Evolutionary conservation across 176 grass and related monocot species (phyloP).

Genomic region (Zoysia japonica): DNA sequence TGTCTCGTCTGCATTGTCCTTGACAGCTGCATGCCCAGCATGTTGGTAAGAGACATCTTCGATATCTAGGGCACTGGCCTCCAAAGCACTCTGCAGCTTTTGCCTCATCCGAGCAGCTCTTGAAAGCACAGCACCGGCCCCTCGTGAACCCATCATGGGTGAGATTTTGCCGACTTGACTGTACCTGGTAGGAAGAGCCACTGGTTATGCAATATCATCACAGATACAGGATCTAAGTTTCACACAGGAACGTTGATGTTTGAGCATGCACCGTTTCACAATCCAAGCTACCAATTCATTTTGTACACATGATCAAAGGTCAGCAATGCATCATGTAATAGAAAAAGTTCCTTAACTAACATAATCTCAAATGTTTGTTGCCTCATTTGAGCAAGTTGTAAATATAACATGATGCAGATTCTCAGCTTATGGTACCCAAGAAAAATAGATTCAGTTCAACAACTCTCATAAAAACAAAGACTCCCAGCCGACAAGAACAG

Average conservation of each 20-base stretch:
- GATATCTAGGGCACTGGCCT: conserved; percentile 80
- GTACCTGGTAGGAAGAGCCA: neutral
- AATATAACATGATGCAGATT: neutral
- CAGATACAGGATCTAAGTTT: conserved; percentile 8
- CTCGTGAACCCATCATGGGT: conserved; percentile 68
- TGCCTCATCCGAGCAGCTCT: conserved; percentile 89
- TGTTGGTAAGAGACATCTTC: conserved; percentile 96
- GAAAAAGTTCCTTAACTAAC: neutral
- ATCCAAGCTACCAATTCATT: neutral
- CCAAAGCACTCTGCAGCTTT: conserved; percentile 78
- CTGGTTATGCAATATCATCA: conserved; percentile 30
- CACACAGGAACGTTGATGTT: neutral
- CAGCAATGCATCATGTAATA: neutral
- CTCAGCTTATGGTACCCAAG: neutral
- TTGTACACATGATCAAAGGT: neutral
- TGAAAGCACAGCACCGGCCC: conserved; percentile 53
- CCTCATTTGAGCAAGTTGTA: neutral
- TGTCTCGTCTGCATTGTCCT: conserved; percentile 72
- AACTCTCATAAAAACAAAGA: neutral
- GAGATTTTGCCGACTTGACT: neutral
- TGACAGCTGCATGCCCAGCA: conserved; percentile 80
- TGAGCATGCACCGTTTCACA: neutral
- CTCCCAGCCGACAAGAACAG: neutral
- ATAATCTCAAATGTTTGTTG: neutral
- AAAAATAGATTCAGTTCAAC: neutral